Percentiles rank a stretch among this genome's conserved stretches.
phyloP scores from a whole-genome alignment of 2,329 filamentous ascomycete genomes.

The Lasiodiplodia theobromae region DNA sequence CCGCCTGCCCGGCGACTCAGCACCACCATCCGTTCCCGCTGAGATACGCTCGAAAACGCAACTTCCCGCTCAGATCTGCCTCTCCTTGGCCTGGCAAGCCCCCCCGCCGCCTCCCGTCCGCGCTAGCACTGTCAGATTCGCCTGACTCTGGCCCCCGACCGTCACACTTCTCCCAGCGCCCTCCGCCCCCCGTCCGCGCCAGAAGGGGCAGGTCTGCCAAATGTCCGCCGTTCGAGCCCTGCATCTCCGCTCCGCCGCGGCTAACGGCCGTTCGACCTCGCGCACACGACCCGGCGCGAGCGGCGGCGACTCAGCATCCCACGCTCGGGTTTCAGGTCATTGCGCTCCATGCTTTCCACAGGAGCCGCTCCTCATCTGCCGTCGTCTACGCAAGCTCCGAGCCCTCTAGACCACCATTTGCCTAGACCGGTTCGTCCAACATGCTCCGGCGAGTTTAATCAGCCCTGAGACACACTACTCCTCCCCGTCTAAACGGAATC shows the following conservation, averaged over 20 bases:
- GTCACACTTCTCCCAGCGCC: not conserved
- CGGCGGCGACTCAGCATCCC: not conserved
- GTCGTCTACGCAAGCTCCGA: not conserved
- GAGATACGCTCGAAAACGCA: not conserved
- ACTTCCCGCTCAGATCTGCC: conserved; percentile 1
- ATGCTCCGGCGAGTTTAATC: conserved; percentile 3
- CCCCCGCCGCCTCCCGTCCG: conserved; percentile 6
- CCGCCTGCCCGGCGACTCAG: conserved; percentile 8
- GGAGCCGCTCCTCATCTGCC: not conserved
- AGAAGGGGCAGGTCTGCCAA: not conserved
- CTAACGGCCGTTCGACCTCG: not conserved
- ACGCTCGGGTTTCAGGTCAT: not conserved
- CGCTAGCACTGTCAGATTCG: conserved; percentile 1
- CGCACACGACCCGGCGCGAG: not conserved
- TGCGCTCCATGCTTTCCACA: not conserved
- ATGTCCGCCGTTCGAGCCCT: not conserved
- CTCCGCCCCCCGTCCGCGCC: not conserved
- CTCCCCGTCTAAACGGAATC: not conserved
- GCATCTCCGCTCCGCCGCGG: conserved; percentile 1
- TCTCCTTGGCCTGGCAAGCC: not conserved
- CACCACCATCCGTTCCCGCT: not conserved
- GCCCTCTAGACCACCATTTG: not conserved
- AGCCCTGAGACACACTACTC: conserved; percentile 6
- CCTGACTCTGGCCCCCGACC: not conserved
- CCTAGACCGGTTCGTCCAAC: not conserved